Evolutionary conservation across 2,329 filamentous ascomycete genomes (phyloP).

Genomic region (Fusarium sp.): DNA sequence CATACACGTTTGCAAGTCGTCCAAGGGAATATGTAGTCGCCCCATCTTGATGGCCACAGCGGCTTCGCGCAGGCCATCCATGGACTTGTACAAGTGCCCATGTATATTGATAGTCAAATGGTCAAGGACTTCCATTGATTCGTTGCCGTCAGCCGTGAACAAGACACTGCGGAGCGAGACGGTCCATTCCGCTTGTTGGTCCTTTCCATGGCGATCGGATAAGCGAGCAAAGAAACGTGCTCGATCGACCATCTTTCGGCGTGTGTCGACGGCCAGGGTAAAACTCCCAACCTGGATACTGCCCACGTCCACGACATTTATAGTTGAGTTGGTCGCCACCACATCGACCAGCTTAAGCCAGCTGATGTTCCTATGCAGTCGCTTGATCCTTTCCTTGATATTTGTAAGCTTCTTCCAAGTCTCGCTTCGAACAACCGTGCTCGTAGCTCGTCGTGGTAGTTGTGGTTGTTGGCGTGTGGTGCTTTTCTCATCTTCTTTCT

Average conservation of each 20-base stretch:
- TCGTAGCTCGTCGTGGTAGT: slow-evolving; percentile 25
- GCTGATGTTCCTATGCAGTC: slow-evolving; percentile 82
- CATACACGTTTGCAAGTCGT: slow-evolving; percentile 77
- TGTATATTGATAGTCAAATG: slow-evolving; percentile 89
- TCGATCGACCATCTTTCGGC: slow-evolving; percentile 89
- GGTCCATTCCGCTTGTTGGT: slow-evolving; percentile 90
- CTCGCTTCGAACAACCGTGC: slow-evolving; percentile 63
- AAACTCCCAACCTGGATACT: slow-evolving; percentile 85
- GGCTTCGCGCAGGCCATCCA: slow-evolving; percentile 88
- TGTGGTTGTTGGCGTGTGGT: slow-evolving; percentile 36
- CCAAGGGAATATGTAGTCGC: slow-evolving; percentile 87
- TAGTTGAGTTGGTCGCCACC: slow-evolving; percentile 79
- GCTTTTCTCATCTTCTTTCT: slow-evolving; percentile 38
- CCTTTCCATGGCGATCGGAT: slow-evolving; percentile 65
- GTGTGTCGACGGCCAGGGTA: slow-evolving; percentile 87
- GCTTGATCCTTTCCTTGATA: slow-evolving; percentile 86
- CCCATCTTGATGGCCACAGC: slow-evolving; percentile 91
- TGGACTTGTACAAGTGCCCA: slow-evolving; percentile 84
- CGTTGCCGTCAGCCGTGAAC: slow-evolving; percentile 84
- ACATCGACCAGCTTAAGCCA: slow-evolving; percentile 92
- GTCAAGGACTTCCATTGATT: slow-evolving; percentile 89
- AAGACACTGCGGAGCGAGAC: slow-evolving; percentile 84
- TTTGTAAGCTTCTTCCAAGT: slow-evolving; percentile 83
- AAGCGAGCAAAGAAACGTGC: slow-evolving; percentile 88
- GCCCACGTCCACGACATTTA: slow-evolving; percentile 83